A percentile compares a stretch with the other conserved stretches of the same genome.
phyloP scores from a whole-genome alignment of 2,329 filamentous ascomycete genomes.

The Erysiphe pulchra region DNA sequence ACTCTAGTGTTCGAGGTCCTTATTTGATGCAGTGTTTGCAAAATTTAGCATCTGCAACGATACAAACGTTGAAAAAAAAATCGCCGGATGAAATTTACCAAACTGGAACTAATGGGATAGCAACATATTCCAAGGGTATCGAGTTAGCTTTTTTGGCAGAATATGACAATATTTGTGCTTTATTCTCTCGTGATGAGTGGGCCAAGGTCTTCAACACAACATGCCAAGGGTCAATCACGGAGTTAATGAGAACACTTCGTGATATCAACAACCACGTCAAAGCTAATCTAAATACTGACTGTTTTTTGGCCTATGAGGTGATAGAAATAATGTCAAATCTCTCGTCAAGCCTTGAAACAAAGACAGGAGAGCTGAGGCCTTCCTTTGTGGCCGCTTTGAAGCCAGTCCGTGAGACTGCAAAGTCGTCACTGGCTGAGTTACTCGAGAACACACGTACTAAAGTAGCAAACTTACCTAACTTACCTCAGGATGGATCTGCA shows the following conservation, averaged over 20 bases:
- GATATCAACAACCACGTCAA: slow-evolving; percentile 84
- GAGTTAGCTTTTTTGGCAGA: slow-evolving; percentile 72
- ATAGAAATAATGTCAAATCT: slow-evolving; percentile 68
- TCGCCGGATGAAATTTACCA: slow-evolving; percentile 59
- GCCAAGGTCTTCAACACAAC: slow-evolving; percentile 53
- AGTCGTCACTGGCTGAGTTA: slow-evolving; percentile 57
- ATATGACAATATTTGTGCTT: slow-evolving; percentile 67
- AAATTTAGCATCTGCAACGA: slow-evolving; percentile 66
- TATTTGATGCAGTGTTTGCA: slow-evolving; percentile 64
- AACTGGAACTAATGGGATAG: slow-evolving; percentile 72
- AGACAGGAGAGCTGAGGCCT: slow-evolving; percentile 65
- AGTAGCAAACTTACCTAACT: slow-evolving; percentile 33
- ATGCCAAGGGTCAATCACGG: slow-evolving; percentile 50
- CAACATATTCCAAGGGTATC: slow-evolving; percentile 66
- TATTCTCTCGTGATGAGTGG: slow-evolving; percentile 75
- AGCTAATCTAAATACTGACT: slow-evolving; percentile 65
- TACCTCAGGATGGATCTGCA: slow-evolving; percentile 57
- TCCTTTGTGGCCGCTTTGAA: slow-evolving; percentile 66
- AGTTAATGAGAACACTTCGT: slow-evolving; percentile 62
- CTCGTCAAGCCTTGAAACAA: slow-evolving; percentile 52
- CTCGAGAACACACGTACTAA: slow-evolving; percentile 60
- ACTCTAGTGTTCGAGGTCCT: slow-evolving; percentile 61
- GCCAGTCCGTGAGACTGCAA: slow-evolving; percentile 77
- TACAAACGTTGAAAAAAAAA: slow-evolving; percentile 62
- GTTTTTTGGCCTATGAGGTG: slow-evolving; percentile 84